phyloP scores from a whole-genome alignment of 169 alveolate species.

The Perkinsus olseni region DNA sequence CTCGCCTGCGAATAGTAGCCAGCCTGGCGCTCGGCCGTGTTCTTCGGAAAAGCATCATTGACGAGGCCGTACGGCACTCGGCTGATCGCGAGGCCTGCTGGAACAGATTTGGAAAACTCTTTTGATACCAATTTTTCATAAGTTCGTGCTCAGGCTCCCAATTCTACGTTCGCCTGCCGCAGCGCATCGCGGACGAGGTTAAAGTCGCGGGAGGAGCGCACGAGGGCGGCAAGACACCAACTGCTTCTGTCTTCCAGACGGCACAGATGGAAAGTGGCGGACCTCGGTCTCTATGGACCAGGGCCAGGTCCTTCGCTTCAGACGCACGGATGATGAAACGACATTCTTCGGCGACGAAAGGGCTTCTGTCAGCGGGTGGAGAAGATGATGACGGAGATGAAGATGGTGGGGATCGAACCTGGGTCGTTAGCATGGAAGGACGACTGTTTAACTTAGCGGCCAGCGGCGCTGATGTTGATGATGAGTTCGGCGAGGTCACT shows the following conservation, averaged over 20 bases:
- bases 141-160: background rate
- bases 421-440: background rate
- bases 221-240: background rate
- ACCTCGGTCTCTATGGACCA: background rate
- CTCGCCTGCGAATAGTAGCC: too few species aligned
- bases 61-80: too few species aligned
- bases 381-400: background rate
- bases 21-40: too few species aligned
- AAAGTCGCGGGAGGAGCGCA: background rate
- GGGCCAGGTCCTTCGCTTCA: background rate
- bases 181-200: background rate
- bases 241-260: background rate
- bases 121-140: too few species aligned
- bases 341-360: background rate
- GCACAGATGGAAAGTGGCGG: background rate
- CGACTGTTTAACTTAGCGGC: background rate
- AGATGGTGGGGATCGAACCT: background rate
- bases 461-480: background rate
- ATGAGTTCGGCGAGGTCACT: background rate
- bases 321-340: background rate
- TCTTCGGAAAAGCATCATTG: too few species aligned
- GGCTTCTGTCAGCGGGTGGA: background rate
- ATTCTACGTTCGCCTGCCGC: background rate
- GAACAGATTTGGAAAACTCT: too few species aligned
- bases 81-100: too few species aligned